A percentile compares a stretch with the other conserved stretches of the same genome.
Evolutionary conservation across 2,329 filamentous ascomycete species (phyloP).

Genomic region (Clonostachys rhizophaga): DNA sequence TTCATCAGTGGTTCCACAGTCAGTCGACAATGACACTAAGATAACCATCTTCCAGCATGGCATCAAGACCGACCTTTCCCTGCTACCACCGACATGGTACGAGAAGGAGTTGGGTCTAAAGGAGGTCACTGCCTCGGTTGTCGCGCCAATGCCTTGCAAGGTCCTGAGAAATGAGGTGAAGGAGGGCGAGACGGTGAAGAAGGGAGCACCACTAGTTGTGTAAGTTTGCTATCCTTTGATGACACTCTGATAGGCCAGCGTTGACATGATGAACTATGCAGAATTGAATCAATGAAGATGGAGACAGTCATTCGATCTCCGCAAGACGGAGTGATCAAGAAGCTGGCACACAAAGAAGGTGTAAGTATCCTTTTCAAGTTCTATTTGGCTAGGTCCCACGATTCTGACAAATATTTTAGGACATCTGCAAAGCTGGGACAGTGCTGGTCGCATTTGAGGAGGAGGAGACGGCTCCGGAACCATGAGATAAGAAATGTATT

Average conservation of each 20-base stretch:
- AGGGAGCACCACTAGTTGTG: conserved; percentile 84
- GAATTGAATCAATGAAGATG: conserved; percentile 88
- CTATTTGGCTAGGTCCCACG: conserved; percentile 1
- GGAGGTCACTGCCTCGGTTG: conserved; percentile 75
- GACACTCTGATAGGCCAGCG: background rate
- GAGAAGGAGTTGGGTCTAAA: conserved; percentile 83
- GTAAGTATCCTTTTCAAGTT: conserved; percentile 39
- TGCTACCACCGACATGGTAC: conserved; percentile 70
- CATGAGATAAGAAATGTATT: conserved; percentile 7
- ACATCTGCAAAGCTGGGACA: conserved; percentile 75
- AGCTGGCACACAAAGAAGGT: conserved; percentile 69
- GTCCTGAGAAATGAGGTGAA: conserved; percentile 83
- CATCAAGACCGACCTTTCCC: conserved; percentile 50
- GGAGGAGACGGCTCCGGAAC: conserved; percentile 17
- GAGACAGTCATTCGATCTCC: conserved; percentile 79
- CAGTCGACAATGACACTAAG: conserved; percentile 47
- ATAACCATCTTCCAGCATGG: conserved; percentile 75
- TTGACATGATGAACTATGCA: conserved; percentile 14
- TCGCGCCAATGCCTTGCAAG: conserved; percentile 97
- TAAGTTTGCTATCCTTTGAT: conserved; percentile 29
- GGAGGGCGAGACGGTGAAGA: conserved; percentile 77
- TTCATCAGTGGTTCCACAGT: conserved; percentile 67
- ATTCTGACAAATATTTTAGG: conserved; percentile 34
- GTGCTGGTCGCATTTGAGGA: conserved; percentile 71
- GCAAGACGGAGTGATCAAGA: conserved; percentile 66